Conservation (phyloP, 257 asterid genomes). For the Solanum chilense region DNA sequence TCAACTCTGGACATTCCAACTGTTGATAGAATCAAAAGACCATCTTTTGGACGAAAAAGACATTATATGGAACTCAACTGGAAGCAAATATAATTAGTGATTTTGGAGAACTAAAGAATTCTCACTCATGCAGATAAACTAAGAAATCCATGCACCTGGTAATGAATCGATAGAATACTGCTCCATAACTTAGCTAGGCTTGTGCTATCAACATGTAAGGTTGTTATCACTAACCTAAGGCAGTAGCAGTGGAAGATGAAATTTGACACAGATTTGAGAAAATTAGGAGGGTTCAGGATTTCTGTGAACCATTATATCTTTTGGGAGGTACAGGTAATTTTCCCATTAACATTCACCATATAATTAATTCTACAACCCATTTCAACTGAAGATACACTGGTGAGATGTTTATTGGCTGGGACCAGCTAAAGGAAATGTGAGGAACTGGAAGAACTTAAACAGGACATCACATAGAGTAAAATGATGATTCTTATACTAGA, state of each 20-base stretch:
- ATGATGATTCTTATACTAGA: background rate
- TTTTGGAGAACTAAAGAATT: background rate
- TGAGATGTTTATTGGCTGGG: background rate
- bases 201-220: background rate
- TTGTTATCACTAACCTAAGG: background rate
- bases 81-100: background rate
- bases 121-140: background rate
- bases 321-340: background rate
- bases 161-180: background rate
- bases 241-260: background rate
- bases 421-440: background rate
- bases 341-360: background rate
- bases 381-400: background rate
- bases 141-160: background rate
- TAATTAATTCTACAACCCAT: background rate
- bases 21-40: conserved; percentile 59
- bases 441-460: background rate
- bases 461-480: background rate
- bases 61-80: background rate
- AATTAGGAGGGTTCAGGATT: background rate
- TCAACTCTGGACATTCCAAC: conserved; percentile 99
- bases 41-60: conserved; percentile 18
- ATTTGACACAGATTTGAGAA: background rate
- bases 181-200: background rate
- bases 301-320: background rate